phyloP scores from a whole-genome alignment of 208 protist genomes.

The Trypanosoma conorhini region DNA sequence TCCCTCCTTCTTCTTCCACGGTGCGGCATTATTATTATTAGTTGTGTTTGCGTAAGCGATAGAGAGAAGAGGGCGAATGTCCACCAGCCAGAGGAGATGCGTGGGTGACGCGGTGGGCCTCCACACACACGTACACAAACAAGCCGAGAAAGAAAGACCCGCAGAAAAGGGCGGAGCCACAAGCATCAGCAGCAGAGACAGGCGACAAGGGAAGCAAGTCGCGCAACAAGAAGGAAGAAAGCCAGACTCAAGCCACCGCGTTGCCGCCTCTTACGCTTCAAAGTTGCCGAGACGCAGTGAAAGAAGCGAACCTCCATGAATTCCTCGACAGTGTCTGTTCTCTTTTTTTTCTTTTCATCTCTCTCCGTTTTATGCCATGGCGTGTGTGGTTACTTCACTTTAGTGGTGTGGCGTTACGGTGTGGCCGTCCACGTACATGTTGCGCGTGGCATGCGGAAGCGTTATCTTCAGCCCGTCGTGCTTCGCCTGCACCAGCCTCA shows the following conservation, averaged over 20 bases:
- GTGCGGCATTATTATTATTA: background rate
- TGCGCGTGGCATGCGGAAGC: conserved; percentile 86
- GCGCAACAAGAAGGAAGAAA: no score
- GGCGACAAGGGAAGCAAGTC: no score
- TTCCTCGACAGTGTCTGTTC: background rate
- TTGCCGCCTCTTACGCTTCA: background rate
- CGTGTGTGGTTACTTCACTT: background rate
- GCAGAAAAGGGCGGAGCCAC: background rate
- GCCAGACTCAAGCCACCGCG: background rate
- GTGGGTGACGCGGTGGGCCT: background rate
- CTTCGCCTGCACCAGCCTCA: conserved; percentile 62
- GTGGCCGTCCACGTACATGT: conserved; percentile 93
- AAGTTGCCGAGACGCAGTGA: background rate
- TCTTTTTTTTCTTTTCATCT: conserved; percentile 1
- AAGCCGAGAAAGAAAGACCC: no score
- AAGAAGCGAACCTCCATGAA: background rate
- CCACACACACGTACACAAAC: background rate
- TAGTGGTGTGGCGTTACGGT: conserved; percentile 75
- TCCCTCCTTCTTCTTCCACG: background rate
- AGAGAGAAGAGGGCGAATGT: background rate
- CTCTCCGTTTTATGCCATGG: background rate
- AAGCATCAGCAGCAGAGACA: background rate
- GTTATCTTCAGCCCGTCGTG: conserved; percentile 78
- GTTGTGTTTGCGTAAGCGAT: background rate
- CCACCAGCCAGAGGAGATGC: background rate